A percentile compares a stretch with the other conserved stretches of the same genome.
Conservation (phyloP, 2,329 filamentous ascomycete species). For the Ceratocystis destructans region DNA sequence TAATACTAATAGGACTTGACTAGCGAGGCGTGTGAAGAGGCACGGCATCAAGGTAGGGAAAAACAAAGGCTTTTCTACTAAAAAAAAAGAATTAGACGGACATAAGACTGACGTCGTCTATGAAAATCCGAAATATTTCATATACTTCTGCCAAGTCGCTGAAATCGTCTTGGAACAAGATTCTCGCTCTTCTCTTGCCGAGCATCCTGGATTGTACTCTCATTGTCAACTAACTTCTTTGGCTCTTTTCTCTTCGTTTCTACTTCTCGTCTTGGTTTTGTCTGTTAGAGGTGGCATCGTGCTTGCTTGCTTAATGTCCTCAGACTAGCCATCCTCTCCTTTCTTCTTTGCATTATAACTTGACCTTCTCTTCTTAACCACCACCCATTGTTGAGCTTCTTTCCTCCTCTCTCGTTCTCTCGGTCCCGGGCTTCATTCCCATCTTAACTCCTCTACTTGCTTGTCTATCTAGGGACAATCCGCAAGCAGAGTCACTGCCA, state of each 20-base stretch:
- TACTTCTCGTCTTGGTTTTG: neutral
- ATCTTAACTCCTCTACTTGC: neutral
- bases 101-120: neutral
- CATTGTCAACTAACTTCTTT: neutral
- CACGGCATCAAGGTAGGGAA: neutral
- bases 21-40: constrained; percentile 6
- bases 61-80: neutral
- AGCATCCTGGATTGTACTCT: neutral
- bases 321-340: neutral
- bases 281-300: neutral
- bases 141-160: neutral
- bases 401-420: neutral
- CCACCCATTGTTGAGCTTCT: neutral
- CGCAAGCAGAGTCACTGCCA: neutral
- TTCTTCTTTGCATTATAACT: neutral
- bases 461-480: neutral
- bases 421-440: neutral
- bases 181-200: neutral
- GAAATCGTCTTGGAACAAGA: neutral
- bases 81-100: neutral
- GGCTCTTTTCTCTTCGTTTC: neutral
- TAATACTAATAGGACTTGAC: neutral
- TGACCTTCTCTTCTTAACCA: neutral
- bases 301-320: neutral
- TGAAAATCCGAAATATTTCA: neutral